A percentile compares a stretch with the other conserved stretches of the same genome.
phyloP scores from a whole-genome alignment of 2,329 filamentous ascomycete species.

The Aureobasidium subglaciale region DNA sequence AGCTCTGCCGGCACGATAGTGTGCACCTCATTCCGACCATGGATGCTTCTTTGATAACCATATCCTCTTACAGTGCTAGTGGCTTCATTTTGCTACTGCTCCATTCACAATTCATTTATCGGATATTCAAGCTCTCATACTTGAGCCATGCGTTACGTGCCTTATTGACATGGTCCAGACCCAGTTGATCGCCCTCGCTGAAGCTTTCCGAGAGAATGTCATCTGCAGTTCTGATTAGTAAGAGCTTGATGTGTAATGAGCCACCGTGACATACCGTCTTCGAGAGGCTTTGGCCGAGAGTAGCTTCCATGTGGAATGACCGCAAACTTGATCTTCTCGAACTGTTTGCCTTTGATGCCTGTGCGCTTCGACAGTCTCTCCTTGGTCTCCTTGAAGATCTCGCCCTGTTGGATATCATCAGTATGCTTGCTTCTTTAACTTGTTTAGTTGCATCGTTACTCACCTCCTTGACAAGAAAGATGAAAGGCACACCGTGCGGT shows the following conservation, averaged over 20 bases:
- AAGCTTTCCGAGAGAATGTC: constrained; percentile 41
- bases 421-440: not conserved
- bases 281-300: constrained; percentile 72
- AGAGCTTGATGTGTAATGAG: not conserved
- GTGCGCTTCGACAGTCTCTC: constrained; percentile 89
- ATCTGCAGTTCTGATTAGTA: constrained; percentile 26
- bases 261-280: constrained; percentile 62
- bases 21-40: not conserved
- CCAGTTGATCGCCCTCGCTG: constrained; percentile 35
- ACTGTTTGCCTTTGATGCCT: constrained; percentile 93
- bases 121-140: constrained; percentile 59
- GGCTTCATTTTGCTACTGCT: not conserved
- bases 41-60: not conserved
- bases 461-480: constrained; percentile 77
- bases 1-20: not conserved
- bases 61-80: not conserved
- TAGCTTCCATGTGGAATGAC: constrained; percentile 63
- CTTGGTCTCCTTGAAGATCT: constrained; percentile 85
- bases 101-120: constrained; percentile 28
- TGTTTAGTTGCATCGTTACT: constrained; percentile 23
- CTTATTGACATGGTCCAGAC: constrained; percentile 58
- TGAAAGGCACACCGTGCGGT: constrained; percentile 83
- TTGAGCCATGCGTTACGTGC: constrained; percentile 52
- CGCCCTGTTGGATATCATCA: constrained; percentile 48
- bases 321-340: constrained; percentile 97